Base-by-base conservation (phyloP, 495 filamentous ascomycete species). In the Neurospora sublineolata region DNA sequence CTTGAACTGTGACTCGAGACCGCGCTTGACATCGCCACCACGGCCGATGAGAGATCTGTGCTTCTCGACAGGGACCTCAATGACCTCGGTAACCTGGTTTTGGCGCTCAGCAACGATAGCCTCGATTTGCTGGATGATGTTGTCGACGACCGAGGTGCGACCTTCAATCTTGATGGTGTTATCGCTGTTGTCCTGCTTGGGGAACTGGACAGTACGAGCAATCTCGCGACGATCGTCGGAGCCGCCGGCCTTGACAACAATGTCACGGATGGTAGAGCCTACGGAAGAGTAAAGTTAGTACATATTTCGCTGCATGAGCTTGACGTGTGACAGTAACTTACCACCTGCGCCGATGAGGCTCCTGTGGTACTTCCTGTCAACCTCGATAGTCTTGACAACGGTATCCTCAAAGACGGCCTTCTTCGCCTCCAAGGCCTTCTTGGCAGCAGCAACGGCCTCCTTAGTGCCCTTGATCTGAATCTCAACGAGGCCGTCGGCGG, bases 391-490 rank as follows among this genome's bases (percentile, higher is more conserved):
- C 83, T 90, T 90, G 18, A 89, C 89, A 69, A 97, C 86, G 16
- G 88, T 97, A 71, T 94, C 88, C 77, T 98, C 94, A 74, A 97
- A 97, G 58, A 91, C 85, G 60, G 87, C 89, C 69, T 89, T 89
- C 77, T 94, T 93, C 81, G 94, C 90, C 77, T 94, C 88, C 68
- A 98, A 82, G 36, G 94, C 81, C 83, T 92, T 92, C 88, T 96
- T 94, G 5, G 95, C 94, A 38, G 92, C 90, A 33, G 92, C 89
- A 70, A 98, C 96, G 73, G 94, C 91, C 73, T 91, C 84, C 83
- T 97, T 94, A 23, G 92, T 94, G 67, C 95, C 95, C 84, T 92
- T 93, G 74, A 98, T 86, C 74, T 89, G 89, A 78, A 99, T 95
- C 75, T 97, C 89, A 20, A 94, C 91, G 39, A 88, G 84, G 23